Conservation (phyloP, 371 early-diverging fungal genomes). For the Blakeslea trispora region DNA sequence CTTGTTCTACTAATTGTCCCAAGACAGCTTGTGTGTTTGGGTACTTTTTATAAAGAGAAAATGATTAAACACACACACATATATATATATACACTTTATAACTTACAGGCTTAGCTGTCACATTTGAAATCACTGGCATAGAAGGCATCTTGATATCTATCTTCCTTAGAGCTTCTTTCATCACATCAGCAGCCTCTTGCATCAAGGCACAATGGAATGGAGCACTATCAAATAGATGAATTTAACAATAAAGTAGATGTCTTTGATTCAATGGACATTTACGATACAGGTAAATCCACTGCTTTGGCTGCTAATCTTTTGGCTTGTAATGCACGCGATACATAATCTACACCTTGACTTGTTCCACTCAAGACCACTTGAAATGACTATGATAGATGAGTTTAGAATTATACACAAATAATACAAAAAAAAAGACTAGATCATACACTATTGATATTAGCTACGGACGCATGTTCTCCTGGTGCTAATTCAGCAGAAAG, state of each 20-base stretch:
- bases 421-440: background rate
- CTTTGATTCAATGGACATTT: conserved; percentile 24
- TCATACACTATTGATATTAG: conserved; percentile 86
- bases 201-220: conserved; percentile 95
- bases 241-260: background rate
- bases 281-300: conserved; percentile 89
- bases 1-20: conserved; percentile 72
- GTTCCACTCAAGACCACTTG: conserved; percentile 94
- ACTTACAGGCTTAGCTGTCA: conserved; percentile 84
- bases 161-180: conserved; percentile 70
- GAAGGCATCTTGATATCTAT: conserved; percentile 64
- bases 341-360: conserved; percentile 81
- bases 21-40: conserved; percentile 62
- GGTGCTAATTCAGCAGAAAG: conserved; percentile 60
- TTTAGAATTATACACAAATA: too few relatives aligned
- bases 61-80: too few relatives aligned
- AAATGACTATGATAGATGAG: conserved; percentile 45
- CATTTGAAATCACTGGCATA: conserved; percentile 90
- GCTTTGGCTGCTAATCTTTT: conserved; percentile 83
- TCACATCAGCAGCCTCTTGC: conserved; percentile 78
- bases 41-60: conserved; percentile 39
- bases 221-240: conserved; percentile 49
- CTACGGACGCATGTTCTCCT: conserved; percentile 77
- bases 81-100: background rate
- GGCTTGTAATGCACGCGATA: conserved; percentile 76